Base-by-base conservation (phyloP, 768 basidiomycete species). In the Russula abietina region DNA sequence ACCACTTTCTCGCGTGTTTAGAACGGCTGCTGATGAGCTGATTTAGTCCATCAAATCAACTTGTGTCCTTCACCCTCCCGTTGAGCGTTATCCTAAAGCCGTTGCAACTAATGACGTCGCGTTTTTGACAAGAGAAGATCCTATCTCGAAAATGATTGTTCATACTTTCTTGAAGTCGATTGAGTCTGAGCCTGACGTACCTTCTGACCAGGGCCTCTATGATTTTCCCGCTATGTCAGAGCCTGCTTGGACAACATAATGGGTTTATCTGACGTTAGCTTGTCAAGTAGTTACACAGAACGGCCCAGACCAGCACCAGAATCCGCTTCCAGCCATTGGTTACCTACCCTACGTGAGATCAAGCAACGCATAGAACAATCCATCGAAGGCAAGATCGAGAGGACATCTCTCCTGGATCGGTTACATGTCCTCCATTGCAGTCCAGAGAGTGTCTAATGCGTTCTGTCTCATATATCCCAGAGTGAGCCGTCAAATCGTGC, bases 321-420 rank as follows among this genome's bases (percentile, higher is more conserved):
- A 38, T 7, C 10, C 1, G 12, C 56, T 0, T 51, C 12, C 4
- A 50, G 33, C 30, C 36, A 16, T 41, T 41, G 52, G 38, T 33
- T 53, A 17, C 46, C 62, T n/a, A n/a, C 22, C 19, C 38, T 63
- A 17, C 26, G 28, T 6, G 62, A 59, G 46, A 63, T 63, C 22
- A 63, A 54, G 26, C 52, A 54, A 48, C 26, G 26, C 2, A 24
- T 59, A 24, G 38, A 59, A 19, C 62, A 48, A 32, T 36, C 41
- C 19, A 28, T 46, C 11, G 24, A 57, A 9, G 62, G 22, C 12
- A 49, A 26, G 24, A 22, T 63, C 9, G 36, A 54, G 45, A 55
- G 57, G 30, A 17, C 45, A 5, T 32, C 62, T 59, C 36, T 39
- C 10, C 36, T 36, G 11, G 19, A 54, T 39, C 62, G 33, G 57